These are phyloP conservation scores for Perkinsus marinus DNA, from an alignment of 169 alveolate genomes.

Conservation along the genomic window DNA sequence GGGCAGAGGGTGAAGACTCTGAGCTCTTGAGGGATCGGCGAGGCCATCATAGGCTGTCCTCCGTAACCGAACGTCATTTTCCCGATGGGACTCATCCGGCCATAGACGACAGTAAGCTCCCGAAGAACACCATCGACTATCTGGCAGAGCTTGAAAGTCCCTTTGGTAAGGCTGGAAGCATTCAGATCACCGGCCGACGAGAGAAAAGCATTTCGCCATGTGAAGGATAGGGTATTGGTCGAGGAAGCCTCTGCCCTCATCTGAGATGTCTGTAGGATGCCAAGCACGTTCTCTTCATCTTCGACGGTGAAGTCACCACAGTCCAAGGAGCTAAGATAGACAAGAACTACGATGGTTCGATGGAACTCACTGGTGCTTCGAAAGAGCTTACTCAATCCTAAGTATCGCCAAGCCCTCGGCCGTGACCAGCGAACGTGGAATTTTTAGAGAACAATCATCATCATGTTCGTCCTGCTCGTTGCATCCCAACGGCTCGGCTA, in stretches of 20 bases:
- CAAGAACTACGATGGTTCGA: not conserved
- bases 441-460: not conserved
- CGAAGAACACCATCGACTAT: not conserved
- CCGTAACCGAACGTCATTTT: not conserved
- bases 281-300: not conserved
- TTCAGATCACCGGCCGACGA: not conserved
- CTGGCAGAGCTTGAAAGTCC: not conserved
- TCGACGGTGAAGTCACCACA: not conserved
- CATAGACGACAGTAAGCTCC: not conserved
- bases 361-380: not conserved
- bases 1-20: not conserved
- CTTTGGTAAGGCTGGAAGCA: not conserved
- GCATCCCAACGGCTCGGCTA: not conserved
- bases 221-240: not conserved
- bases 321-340: not conserved
- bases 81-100: not conserved
- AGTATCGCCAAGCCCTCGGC: not conserved
- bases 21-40: not conserved
- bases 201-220: not conserved
- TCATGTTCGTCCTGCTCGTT: not conserved
- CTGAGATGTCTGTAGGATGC: not conserved
- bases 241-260: not conserved
- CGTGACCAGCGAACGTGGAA: not conserved
- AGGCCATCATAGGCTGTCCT: not conserved
- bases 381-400: not conserved